A percentile compares a stretch with the other conserved stretches of the same genome.
phyloP scores from a whole-genome alignment of 345 rosid species.

The Euphorbia peplus region DNA sequence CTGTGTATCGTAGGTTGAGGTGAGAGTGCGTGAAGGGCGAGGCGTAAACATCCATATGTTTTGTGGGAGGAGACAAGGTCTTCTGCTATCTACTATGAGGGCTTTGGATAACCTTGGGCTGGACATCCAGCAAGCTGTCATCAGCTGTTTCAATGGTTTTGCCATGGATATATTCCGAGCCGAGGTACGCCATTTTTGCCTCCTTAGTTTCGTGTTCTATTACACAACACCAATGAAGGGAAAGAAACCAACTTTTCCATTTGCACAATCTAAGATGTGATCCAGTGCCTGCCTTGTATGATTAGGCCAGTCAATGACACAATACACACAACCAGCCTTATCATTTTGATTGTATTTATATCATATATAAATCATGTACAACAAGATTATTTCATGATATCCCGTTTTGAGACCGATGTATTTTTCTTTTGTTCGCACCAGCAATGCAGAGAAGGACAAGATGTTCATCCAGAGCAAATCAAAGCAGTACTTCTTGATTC shows the following conservation, averaged over 20 bases:
- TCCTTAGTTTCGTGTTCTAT: background rate
- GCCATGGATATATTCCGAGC: constrained; percentile 97
- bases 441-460: constrained; percentile 95
- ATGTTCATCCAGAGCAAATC: constrained; percentile 82
- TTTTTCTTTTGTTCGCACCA: constrained; percentile 17
- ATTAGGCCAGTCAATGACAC: no score
- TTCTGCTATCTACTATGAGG: constrained; percentile 86
- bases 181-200: constrained; percentile 54
- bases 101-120: constrained; percentile 94
- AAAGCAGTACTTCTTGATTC: constrained; percentile 87
- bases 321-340: no score
- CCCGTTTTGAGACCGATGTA: background rate
- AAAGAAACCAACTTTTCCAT: no score
- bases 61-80: constrained; percentile 90
- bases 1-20: constrained; percentile 65
- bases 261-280: background rate
- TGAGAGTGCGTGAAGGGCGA: constrained; percentile 85
- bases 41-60: constrained; percentile 99
- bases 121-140: constrained; percentile 96
- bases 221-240: background rate
- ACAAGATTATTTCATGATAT: no score
- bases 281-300: no score
- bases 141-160: constrained; percentile 95
- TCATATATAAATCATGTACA: no score
- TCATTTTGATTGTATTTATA: no score